These are phyloP conservation scores for Pythium chondricola DNA, from an alignment of 352 stramenopile genomes.

Conservation along the genomic window DNA sequence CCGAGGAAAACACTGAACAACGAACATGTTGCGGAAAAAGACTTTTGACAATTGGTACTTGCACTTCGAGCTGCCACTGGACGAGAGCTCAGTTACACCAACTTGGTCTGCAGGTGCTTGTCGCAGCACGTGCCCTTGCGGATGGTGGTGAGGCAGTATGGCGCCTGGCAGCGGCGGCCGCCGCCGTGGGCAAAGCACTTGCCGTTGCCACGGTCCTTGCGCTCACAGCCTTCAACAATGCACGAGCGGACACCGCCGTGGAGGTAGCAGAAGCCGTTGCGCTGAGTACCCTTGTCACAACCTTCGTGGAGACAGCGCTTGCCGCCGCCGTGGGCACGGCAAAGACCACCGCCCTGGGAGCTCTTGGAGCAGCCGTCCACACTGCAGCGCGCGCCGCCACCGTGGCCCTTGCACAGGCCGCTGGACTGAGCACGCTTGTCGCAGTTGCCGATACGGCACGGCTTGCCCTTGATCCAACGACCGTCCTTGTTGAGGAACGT, in stretches of 20 bases:
- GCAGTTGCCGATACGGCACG: slow-evolving; percentile 60
- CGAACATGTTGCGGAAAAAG: no score
- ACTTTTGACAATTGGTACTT: no score
- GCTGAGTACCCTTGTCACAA: slow-evolving; percentile 74
- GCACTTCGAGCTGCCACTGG: no score
- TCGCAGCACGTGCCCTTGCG: slow-evolving; percentile 60
- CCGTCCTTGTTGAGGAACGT: slow-evolving; percentile 87
- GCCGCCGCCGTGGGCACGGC: slow-evolving; percentile 69
- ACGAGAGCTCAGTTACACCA: not conserved
- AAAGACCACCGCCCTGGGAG: slow-evolving; percentile 69
- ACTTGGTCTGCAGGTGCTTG: slow-evolving; percentile 15
- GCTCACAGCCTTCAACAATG: slow-evolving; percentile 58
- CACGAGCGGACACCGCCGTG: slow-evolving; percentile 75
- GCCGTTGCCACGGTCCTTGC: slow-evolving; percentile 81
- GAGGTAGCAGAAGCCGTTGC: slow-evolving; percentile 77
- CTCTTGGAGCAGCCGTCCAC: slow-evolving; percentile 69
- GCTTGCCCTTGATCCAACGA: slow-evolving; percentile 85
- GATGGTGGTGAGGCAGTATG: slow-evolving; percentile 61
- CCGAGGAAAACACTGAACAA: no score
- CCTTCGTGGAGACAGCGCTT: slow-evolving; percentile 70
- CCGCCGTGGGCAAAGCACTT: slow-evolving; percentile 78
- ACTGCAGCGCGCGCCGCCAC: slow-evolving; percentile 71
- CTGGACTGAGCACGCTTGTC: slow-evolving; percentile 79
- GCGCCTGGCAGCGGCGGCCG: slow-evolving; percentile 59
- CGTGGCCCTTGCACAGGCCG: slow-evolving; percentile 73